phyloP scores from a whole-genome alignment of 2,329 filamentous ascomycete genomes.

The Penicillium freii region DNA sequence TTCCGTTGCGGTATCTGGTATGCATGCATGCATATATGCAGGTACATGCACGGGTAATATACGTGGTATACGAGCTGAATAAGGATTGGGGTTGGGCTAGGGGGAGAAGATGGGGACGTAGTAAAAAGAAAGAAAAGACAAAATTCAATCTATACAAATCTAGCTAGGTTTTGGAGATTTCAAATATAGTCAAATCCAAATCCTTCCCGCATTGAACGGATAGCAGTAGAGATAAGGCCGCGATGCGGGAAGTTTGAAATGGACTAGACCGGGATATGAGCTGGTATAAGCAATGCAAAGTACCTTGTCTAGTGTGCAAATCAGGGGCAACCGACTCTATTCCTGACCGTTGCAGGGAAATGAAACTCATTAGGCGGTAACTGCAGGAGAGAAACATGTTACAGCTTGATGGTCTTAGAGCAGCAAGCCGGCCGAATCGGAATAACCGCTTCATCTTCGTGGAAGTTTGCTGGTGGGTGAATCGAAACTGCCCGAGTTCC shows the following conservation, averaged over 20 bases:
- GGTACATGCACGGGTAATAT: constrained; percentile 18
- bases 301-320: background rate
- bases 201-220: background rate
- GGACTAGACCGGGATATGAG: background rate
- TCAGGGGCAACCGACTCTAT: background rate
- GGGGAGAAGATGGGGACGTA: too few species aligned
- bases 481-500: background rate
- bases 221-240: background rate
- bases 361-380: background rate
- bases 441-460: constrained; percentile 1
- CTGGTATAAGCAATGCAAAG: background rate
- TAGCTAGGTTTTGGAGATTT: background rate
- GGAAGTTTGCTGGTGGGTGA: background rate
- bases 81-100: background rate
- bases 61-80: constrained; percentile 2
- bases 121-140: background rate
- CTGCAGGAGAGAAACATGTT: background rate
- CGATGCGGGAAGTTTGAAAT: background rate
- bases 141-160: background rate
- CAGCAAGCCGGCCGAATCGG: constrained; percentile 11
- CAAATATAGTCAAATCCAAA: background rate
- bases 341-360: background rate
- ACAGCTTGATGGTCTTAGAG: background rate
- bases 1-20: constrained; percentile 3
- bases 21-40: constrained; percentile 22